phyloP scores from a whole-genome alignment of 2,329 filamentous ascomycete species.

The Phialemonium atrogriseum region DNA sequence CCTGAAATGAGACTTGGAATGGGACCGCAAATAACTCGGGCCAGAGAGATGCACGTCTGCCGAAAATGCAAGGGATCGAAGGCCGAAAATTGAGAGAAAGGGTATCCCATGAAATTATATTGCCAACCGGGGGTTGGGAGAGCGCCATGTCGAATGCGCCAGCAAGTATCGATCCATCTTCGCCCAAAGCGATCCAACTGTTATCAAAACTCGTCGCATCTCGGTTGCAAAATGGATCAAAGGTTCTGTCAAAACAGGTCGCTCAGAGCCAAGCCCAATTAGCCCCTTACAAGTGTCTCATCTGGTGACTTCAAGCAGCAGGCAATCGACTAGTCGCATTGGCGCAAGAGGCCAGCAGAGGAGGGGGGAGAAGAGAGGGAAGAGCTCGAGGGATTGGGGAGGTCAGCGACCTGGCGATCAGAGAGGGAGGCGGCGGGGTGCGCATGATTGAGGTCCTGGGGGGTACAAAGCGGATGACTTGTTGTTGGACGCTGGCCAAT shows the following conservation, averaged over 20 bases:
- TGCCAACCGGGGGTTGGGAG: conserved; percentile 15
- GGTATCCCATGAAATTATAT: conserved; percentile 3
- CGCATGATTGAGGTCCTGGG: conserved; percentile 17
- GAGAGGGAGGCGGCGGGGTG: conserved; percentile 11
- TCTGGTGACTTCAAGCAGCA: conserved; percentile 1
- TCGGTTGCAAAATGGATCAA: conserved; percentile 10
- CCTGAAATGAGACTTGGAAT: conserved; percentile 15
- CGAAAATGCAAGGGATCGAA: conserved; percentile 8
- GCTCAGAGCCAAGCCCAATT: too few relatives aligned
- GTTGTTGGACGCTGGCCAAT: conserved; percentile 27
- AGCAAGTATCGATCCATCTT: conserved; percentile 6
- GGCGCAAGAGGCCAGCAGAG: conserved; percentile 10
- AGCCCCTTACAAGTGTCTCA: too few relatives aligned
- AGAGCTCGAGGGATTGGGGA: conserved; percentile 11
- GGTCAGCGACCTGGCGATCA: conserved; percentile 12
- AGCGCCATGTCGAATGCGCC: conserved; percentile 12
- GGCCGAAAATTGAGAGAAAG: conserved; percentile 7
- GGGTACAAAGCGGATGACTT: conserved; percentile 21
- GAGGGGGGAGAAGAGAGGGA: conserved; percentile 14
- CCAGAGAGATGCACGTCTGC: neutral
- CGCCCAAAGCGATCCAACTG: too few relatives aligned
- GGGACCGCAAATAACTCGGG: conserved; percentile 3
- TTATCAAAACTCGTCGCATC: conserved; percentile 10
- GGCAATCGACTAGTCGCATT: neutral
- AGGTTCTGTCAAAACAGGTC: too few relatives aligned